Base-by-base conservation (phyloP, 495 filamentous ascomycete genomes). In the Penicillium alfredii region DNA sequence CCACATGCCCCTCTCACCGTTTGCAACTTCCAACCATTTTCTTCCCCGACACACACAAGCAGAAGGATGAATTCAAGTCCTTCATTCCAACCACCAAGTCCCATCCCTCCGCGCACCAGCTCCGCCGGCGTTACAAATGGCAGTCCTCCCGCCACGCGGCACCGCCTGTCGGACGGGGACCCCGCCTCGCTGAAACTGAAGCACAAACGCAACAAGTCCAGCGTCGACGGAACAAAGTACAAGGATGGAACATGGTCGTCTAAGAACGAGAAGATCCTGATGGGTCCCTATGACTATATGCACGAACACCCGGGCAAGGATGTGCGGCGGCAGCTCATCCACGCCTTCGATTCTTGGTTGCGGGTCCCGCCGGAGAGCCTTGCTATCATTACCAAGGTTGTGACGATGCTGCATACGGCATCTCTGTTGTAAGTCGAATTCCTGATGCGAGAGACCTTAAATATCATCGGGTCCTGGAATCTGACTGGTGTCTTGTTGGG, bases 401-500 rank as follows among this genome's bases (percentile, higher is more conserved):
- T 97, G 15, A 81, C 80, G 30, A 95, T 95, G 88, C 73, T 98
- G 19, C 92, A 98, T 56, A 94, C 89, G 3, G 81, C 92, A 11
- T 94, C 87, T 2, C 70, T 98, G 22, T 73, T 98, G 64, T 82
- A 57, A 55, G 65, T 51, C 1, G 1, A 8, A 12, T 10, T 30
- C 16, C 16, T 16, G 36, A 8, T 29, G n/a, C n/a, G n/a, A n/a
- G n/a, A n/a, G n/a, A n/a, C n/a, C n/a, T n/a, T n/a, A n/a, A n/a
- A n/a, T n/a, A n/a, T n/a, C n/a, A n/a, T n/a, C n/a, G n/a, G n/a
- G n/a, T n/a, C n/a, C n/a, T n/a, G n/a, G n/a, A n/a, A n/a, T 28
- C 25, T 27, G 33, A 22, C 27, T 9, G 7, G 9, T 22, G 8
- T 30, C 10, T 22, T 13, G 4, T 21, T 14, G 18, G 12, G 14